phyloP scores from a whole-genome alignment of 2,329 filamentous ascomycete genomes.

The Xylaria arbuscula region DNA sequence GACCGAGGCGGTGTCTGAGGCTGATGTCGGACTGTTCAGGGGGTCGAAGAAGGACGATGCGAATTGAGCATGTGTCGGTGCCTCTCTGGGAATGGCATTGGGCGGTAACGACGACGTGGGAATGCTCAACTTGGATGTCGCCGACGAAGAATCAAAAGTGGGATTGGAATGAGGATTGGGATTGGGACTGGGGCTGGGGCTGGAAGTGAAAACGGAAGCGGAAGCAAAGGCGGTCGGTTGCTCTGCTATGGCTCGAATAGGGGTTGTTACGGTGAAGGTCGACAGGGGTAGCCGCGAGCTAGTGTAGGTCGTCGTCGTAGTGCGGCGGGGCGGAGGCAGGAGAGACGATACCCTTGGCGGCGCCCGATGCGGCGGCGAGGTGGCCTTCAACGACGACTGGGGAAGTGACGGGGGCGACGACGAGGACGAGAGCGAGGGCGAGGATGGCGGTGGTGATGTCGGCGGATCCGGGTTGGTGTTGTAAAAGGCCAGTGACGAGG shows the following conservation, averaged over 20 bases:
- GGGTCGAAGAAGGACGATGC: conserved; percentile 39
- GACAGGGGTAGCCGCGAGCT: conserved; percentile 32
- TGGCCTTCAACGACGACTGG: not conserved
- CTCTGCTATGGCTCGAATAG: conserved; percentile 23
- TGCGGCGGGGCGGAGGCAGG: conserved; percentile 37
- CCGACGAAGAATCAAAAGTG: conserved; percentile 18
- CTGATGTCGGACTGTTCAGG: conserved; percentile 24
- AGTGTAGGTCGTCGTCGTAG: conserved; percentile 26
- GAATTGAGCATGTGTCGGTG: conserved; percentile 35
- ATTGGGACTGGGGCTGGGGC: conserved; percentile 7
- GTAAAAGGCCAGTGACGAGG: conserved; percentile 31
- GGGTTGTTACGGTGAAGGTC: conserved; percentile 22
- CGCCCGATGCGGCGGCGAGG: conserved; percentile 19
- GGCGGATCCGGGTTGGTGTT: conserved; percentile 1
- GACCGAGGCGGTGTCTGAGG: conserved; percentile 21
- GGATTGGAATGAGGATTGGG: conserved; percentile 19
- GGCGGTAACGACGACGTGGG: conserved; percentile 16
- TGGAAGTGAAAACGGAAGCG: conserved; percentile 6
- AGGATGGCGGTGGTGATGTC: conserved; percentile 9
- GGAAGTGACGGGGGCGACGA: conserved; percentile 5
- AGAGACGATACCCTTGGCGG: conserved; percentile 40
- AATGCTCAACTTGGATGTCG: conserved; percentile 33
- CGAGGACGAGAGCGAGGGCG: not conserved
- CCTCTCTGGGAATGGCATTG: conserved; percentile 31
- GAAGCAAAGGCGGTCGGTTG: not conserved